Percentiles rank a stretch among this genome's conserved stretches.
These are phyloP conservation scores for Phytophthora litchii DNA, from an alignment of 352 stramenopile species.

Conservation along the genomic window DNA sequence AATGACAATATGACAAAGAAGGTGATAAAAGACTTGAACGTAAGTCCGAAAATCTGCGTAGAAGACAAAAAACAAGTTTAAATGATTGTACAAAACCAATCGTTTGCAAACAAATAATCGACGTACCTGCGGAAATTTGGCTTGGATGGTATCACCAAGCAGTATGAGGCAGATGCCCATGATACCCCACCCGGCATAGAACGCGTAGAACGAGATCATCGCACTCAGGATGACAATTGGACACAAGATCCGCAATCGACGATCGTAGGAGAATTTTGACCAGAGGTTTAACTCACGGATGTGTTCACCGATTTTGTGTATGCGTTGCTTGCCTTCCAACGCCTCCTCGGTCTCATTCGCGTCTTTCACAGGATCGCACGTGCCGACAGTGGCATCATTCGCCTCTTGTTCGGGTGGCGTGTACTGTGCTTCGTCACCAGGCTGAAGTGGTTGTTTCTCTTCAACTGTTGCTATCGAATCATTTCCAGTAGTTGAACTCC, in stretches of 20 bases:
- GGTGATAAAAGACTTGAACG: slow-evolving; percentile 89
- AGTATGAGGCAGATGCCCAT: slow-evolving; percentile 87
- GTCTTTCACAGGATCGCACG: slow-evolving; percentile 36
- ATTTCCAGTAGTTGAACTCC: slow-evolving; percentile 1
- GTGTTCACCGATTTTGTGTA: slow-evolving; percentile 49
- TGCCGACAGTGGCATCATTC: slow-evolving; percentile 12
- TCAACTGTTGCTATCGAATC: slow-evolving; percentile 20
- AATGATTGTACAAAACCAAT: slow-evolving; percentile 2
- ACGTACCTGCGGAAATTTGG: slow-evolving; percentile 73
- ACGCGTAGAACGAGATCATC: slow-evolving; percentile 83
- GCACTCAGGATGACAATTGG: slow-evolving; percentile 75
- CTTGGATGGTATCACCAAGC: slow-evolving; percentile 79
- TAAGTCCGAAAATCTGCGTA: slow-evolving; percentile 76
- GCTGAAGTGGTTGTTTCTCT: slow-evolving; percentile 33
- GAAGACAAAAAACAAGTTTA: slow-evolving; percentile 1
- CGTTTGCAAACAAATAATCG: background rate
- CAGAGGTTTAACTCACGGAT: slow-evolving; percentile 74
- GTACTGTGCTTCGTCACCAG: slow-evolving; percentile 21
- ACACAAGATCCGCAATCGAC: slow-evolving; percentile 66
- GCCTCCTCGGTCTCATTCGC: slow-evolving; percentile 67
- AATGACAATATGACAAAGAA: slow-evolving; percentile 85
- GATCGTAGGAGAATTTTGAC: slow-evolving; percentile 78
- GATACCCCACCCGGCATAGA: slow-evolving; percentile 81
- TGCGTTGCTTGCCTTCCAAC: slow-evolving; percentile 61
- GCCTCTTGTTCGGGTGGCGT: slow-evolving; percentile 1